phyloP scores from a whole-genome alignment of 805 yeast genomes.

The Hanseniaspora lachancei region DNA sequence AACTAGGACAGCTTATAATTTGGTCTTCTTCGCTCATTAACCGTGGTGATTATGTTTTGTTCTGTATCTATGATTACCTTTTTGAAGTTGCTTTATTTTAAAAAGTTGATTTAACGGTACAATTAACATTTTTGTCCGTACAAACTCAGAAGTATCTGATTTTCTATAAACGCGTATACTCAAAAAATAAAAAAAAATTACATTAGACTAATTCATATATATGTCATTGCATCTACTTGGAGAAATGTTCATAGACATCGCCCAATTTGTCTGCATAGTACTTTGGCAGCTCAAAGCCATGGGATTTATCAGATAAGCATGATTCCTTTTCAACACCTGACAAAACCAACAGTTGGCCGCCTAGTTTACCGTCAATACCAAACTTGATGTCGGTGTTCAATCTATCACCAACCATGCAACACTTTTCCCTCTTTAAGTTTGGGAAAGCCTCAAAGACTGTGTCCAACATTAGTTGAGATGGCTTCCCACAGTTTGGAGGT shows the following conservation, averaged over 20 bases:
- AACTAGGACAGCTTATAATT: conserved; percentile 29
- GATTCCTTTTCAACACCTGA: conserved; percentile 82
- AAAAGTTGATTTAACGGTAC: too few relatives aligned
- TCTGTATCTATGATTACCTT: too few relatives aligned
- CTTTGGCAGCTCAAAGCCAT: conserved; percentile 39
- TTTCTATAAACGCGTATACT: neutral
- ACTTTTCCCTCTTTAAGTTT: conserved; percentile 40
- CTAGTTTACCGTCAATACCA: conserved; percentile 73
- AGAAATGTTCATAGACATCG: conserved; percentile 43
- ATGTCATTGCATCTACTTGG: neutral
- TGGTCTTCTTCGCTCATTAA: neutral
- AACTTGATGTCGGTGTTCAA: conserved; percentile 89
- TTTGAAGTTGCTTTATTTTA: too few relatives aligned
- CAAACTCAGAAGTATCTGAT: neutral
- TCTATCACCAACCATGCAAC: conserved; percentile 92
- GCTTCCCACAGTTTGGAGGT: conserved; percentile 90
- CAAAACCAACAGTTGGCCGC: conserved; percentile 70
- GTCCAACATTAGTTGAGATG: conserved; percentile 78
- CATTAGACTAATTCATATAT: neutral
- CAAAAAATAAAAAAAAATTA: neutral
- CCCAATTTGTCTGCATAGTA: conserved; percentile 62
- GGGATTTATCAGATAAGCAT: conserved; percentile 33
- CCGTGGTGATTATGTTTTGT: neutral
- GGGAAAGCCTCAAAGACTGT: conserved; percentile 60
- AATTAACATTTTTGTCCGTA: too few relatives aligned